These are phyloP conservation scores for Colletotrichum destructivum DNA, from an alignment of 2,329 filamentous ascomycete species.

Conservation along the genomic window DNA sequence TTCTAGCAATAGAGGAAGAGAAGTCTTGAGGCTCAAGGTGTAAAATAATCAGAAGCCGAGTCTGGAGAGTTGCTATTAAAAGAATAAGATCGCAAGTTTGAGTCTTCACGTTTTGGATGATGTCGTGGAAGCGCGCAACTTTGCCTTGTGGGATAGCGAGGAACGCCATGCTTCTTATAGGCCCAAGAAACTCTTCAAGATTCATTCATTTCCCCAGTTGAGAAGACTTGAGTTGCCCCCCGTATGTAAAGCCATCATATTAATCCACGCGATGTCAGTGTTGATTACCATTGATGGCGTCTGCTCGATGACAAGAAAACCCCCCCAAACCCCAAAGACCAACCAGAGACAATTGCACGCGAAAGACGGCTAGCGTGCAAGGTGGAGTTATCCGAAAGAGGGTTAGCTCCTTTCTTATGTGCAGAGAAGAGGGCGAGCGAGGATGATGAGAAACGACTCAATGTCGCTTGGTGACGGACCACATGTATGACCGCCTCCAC, in stretches of 20 bases:
- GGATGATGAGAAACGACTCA: neutral
- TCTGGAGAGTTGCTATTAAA: neutral
- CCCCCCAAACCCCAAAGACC: neutral
- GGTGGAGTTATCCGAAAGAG: neutral
- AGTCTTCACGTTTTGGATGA: neutral
- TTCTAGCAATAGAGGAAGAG: neutral
- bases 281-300: too few species aligned
- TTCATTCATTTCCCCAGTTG: too few species aligned
- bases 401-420: neutral
- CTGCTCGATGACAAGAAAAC: too few species aligned
- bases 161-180: neutral
- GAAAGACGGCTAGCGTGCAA: neutral
- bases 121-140: too few species aligned
- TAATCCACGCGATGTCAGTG: too few species aligned
- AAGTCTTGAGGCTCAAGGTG: neutral
- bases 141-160: neutral
- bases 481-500: neutral
- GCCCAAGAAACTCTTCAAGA: too few species aligned
- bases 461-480: neutral
- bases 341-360: neutral
- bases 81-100: too few species aligned
- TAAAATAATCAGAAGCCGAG: neutral
- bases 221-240: too few species aligned
- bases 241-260: too few species aligned
- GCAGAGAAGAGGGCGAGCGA: too few species aligned